Evolutionary conservation across 306 rosid genomes (phyloP), one percentile per base, ranked within the genome.

Genomic region (Inga leiocalycina): DNA sequence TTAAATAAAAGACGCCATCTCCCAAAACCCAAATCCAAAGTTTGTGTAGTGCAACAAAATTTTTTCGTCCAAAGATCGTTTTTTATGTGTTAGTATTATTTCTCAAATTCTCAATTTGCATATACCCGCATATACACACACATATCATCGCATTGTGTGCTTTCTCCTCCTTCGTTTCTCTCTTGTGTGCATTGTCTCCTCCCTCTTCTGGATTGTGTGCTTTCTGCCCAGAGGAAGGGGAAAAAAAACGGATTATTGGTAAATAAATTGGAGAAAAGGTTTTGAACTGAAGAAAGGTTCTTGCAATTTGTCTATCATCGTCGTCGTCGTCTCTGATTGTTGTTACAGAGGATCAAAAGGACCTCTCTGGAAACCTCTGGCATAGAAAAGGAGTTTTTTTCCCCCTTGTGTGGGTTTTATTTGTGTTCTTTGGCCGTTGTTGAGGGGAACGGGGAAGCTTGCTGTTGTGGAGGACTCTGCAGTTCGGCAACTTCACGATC

Each of bases 401-500:
- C 20, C 32, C 10, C 8, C 41, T 62, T 43, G 5, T 39, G 35
- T 13, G 75, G 75, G 64, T 49, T 71, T 15, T 49, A 56, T 79
- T 71, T 45, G n/a, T 41, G 37, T 16, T n/a, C 19, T 20, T 57
- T 61, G 20, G 51, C 80, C 78, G 17, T 76, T 59, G 54, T n/a
- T n/a, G 22, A 10, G 27, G 64, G 64, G 3, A 19, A 7, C 62
- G 62, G 62, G 6, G 46, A 61, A 59, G 82, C 83, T 82, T 75
- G 75, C 74, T 16, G 41, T 77, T 20, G 41, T 10, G 83, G 78
- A 77, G 66, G 84, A 76, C 80, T 79, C 64, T 16, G 87, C 76
- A 81, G 77, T 85, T 79, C 49, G 45, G 78, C 49, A 59, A 82
- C 89, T 80, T n/a, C 79, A 86, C 87, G 88, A 89, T 90, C 87